Evolutionary conservation across 1,284 basidiomycete genomes (phyloP), one percentile per base, ranked within the genome.

Genomic region (Irpex sp.): DNA sequence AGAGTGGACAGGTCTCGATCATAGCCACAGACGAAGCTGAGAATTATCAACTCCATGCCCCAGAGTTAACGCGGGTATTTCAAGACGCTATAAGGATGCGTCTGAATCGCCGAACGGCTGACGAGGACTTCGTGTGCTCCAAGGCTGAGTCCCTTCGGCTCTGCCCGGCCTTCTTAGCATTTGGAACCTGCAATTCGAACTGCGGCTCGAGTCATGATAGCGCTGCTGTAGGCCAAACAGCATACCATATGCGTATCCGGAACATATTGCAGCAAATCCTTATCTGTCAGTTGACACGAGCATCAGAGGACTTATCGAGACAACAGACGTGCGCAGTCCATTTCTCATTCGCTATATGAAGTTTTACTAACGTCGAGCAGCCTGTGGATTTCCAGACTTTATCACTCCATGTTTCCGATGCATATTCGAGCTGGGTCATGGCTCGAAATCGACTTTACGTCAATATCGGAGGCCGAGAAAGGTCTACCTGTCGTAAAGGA

Each of bases 231-330:
- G 69, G 72, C 52, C 38, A 68, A 0, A 70, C 67, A 9, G 73
- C 70, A 63, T 84, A 80, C 64, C 78, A 80, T 49, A 5, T 62
- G 4, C 79, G 78, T 2, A 71, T 85, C 5, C 72, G 77, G 1
- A 69, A 83, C 17, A 76, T 81, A 67, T 68, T 86, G 1, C 78
- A 80, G 56, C 84, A 85, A 62, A 79, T 85, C 2, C 62, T 75
- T 40, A 80, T 86, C 6, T 74, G 80, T 58, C 78, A 82, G 36
- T 62, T 67, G 5, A 64, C 76, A 8, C 69, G 71, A 58, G 15
- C 71, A 55, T 65, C 74, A 68, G 5, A 61, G 55, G 1, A 48
- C 66, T 58, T 70, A 19, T 17, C n/a, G 60, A 60, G 5, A 49
- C 65, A 65, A 7, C 61, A 65, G 1, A 56, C 64, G 77, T 77